These are phyloP conservation scores for Cadophora gregata DNA, from an alignment of 2,329 filamentous ascomycete species.

Conservation along the genomic window DNA sequence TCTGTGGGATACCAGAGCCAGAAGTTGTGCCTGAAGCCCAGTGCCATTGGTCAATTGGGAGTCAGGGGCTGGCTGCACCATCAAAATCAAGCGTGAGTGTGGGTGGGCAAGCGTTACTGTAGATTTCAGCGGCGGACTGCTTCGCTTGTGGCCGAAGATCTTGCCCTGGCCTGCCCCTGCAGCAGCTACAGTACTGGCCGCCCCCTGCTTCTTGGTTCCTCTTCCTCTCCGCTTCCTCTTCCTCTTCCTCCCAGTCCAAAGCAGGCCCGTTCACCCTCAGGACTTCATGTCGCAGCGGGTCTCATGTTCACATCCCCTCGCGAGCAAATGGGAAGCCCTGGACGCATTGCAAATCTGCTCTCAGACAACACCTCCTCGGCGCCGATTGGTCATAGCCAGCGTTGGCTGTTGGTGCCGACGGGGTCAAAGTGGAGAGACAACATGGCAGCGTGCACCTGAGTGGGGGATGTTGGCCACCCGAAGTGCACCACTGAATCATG, in stretches of 20 bases:
- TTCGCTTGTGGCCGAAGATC: constrained; percentile 17
- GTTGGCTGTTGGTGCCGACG: constrained; percentile 8
- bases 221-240: background rate
- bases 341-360: constrained; percentile 9
- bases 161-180: background rate
- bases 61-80: constrained; percentile 13
- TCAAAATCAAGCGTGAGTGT: background rate
- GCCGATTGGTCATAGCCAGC: background rate
- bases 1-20: background rate
- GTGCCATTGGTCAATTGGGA: constrained; percentile 6
- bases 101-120: constrained; percentile 3
- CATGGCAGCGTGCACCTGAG: background rate
- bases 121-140: background rate
- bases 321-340: constrained; percentile 5
- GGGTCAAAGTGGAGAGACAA: constrained; percentile 6
- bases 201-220: background rate
- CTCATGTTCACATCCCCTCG: background rate
- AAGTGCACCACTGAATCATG: constrained; percentile 2
- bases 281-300: constrained; percentile 4
- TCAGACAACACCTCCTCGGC: background rate
- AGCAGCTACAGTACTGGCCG: background rate
- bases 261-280: background rate
- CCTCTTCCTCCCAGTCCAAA: background rate
- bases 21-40: background rate
- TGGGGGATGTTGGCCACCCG: background rate